Conservation (phyloP, 305 asterid genomes). For the Striga hermonthica region DNA sequence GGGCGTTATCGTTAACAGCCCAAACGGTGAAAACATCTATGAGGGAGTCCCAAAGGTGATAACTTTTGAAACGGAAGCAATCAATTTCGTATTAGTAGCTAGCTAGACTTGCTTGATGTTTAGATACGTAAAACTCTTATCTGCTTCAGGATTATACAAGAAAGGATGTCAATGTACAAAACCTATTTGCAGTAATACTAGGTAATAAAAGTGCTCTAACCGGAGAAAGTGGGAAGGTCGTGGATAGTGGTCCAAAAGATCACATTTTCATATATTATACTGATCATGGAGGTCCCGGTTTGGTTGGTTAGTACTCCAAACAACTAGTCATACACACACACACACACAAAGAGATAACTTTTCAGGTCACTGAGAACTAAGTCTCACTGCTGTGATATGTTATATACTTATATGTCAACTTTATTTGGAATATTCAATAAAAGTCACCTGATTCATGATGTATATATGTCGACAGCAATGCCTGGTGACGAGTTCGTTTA, state of each 20-base stretch:
- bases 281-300: conserved; percentile 45
- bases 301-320: conserved; percentile 30
- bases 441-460: background rate
- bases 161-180: conserved; percentile 29
- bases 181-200: conserved; percentile 39
- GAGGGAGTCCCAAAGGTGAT: conserved; percentile 46
- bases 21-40: conserved; percentile 41
- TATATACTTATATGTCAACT: too few relatives aligned
- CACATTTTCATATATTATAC: conserved; percentile 42
- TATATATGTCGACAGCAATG: conserved; percentile 34
- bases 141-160: conserved; percentile 44
- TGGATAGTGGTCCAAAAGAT: conserved; percentile 38
- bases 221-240: conserved; percentile 49
- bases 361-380: too few relatives aligned
- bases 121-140: too few relatives aligned
- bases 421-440: too few relatives aligned
- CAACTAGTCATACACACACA: too few relatives aligned
- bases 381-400: too few relatives aligned
- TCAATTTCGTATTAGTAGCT: too few relatives aligned
- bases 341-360: too few relatives aligned
- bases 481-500: conserved; percentile 26
- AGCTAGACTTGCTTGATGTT: too few relatives aligned
- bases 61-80: too few relatives aligned
- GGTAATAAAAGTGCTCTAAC: conserved; percentile 36
- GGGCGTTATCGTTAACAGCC: conserved; percentile 41